These are phyloP conservation scores for Mycena chlorophos DNA, from an alignment of 768 basidiomycete genomes.

Conservation along the genomic window DNA sequence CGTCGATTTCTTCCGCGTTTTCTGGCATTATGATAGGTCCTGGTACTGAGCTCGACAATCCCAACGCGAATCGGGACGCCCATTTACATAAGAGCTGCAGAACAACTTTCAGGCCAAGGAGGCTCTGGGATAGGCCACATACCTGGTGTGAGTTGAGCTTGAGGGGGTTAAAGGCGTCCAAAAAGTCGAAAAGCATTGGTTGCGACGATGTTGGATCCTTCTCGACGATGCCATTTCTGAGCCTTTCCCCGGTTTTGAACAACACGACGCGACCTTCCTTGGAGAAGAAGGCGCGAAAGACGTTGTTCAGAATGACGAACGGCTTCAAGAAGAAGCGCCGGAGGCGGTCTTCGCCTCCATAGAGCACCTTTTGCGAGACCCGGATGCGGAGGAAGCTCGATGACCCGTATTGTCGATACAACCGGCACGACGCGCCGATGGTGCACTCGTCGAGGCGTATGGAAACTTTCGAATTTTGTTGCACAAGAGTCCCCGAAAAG, in stretches of 20 bases:
- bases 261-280: conserved; percentile 61
- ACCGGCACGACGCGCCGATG: conserved; percentile 55
- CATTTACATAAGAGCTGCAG: conserved; percentile 62
- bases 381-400: conserved; percentile 53
- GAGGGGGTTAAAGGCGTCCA: conserved; percentile 58
- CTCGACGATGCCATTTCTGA: conserved; percentile 22
- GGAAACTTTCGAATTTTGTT: conserved; percentile 12
- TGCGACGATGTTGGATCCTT: conserved; percentile 5
- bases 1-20: conserved; percentile 42
- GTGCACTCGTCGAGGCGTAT: conserved; percentile 49
- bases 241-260: conserved; percentile 51
- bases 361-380: conserved; percentile 35
- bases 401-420: conserved; percentile 64
- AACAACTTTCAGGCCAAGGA: not conserved
- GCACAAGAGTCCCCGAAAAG: conserved; percentile 45
- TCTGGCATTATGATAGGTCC: conserved; percentile 41
- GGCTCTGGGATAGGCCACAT: conserved; percentile 3
- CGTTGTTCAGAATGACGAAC: conserved; percentile 50
- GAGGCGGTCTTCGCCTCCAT: conserved; percentile 33
- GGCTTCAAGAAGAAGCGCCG: conserved; percentile 46
- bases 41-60: conserved; percentile 64
- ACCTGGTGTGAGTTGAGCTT: conserved; percentile 52
- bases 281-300: conserved; percentile 61
- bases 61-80: conserved; percentile 61
- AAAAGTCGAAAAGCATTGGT: conserved; percentile 45